Evolutionary conservation across 2,329 filamentous ascomycete genomes (phyloP).

Genomic region (Epichloe baconii): DNA sequence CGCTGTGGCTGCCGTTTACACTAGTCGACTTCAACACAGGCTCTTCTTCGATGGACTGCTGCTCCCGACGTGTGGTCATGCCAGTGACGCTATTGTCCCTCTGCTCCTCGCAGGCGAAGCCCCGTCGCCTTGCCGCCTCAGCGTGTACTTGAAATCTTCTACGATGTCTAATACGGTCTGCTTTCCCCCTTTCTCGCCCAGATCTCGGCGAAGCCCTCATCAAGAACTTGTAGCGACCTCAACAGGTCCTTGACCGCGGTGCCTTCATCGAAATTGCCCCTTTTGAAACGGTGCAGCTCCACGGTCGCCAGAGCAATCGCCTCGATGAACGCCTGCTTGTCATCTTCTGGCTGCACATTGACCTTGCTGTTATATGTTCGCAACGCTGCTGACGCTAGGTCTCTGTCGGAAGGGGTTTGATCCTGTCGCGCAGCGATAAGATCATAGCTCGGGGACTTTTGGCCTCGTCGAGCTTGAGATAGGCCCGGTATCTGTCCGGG

Average conservation of each 20-base stretch:
- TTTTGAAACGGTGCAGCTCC: slow-evolving; percentile 3
- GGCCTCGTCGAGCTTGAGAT: slow-evolving; percentile 5
- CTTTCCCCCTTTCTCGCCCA: not conserved
- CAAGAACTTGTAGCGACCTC: slow-evolving; percentile 2
- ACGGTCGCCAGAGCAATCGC: slow-evolving; percentile 4
- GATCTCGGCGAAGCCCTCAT: slow-evolving; percentile 1
- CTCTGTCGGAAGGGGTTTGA: not conserved
- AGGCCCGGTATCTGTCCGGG: slow-evolving; percentile 2
- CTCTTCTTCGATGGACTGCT: not conserved
- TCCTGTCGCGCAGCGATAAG: not conserved
- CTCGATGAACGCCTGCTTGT: slow-evolving; percentile 4
- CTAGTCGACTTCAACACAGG: not conserved
- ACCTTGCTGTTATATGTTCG: not conserved
- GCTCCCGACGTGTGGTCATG: not conserved
- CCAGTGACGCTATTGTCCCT: not conserved
- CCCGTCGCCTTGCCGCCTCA: not conserved
- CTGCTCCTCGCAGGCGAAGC: not conserved
- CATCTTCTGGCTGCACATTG: slow-evolving; percentile 1
- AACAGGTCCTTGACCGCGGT: slow-evolving; percentile 1
- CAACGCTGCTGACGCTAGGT: slow-evolving; percentile 1
- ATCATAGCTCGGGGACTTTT: slow-evolving; percentile 6
- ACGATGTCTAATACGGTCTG: slow-evolving; percentile 4
- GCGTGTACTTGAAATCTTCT: slow-evolving; percentile 5
- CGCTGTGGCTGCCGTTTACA: not conserved
- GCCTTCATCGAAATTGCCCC: slow-evolving; percentile 2